These are phyloP conservation scores for Podospora sp. DNA, from an alignment of 495 filamentous ascomycete genomes.

Conservation along the genomic window DNA sequence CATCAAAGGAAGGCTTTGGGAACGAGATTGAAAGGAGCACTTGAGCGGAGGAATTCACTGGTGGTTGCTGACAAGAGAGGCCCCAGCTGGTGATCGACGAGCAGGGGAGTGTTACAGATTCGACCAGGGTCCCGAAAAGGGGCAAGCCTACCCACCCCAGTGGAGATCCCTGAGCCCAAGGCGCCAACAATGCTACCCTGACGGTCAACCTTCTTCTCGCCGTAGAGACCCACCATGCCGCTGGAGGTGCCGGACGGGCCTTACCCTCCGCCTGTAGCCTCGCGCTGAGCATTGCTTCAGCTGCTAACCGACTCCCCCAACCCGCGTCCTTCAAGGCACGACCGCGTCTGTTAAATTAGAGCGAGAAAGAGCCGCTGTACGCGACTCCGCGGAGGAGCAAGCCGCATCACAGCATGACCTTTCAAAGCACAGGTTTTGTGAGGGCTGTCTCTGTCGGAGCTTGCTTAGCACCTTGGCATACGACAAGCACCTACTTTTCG, in stretches of 20 bases:
- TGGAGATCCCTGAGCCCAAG: not conserved
- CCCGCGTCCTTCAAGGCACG: slow-evolving; percentile 14
- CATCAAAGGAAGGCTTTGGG: slow-evolving; percentile 25
- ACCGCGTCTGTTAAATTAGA: slow-evolving; percentile 40
- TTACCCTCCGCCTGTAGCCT: slow-evolving; percentile 13
- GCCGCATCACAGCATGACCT: slow-evolving; percentile 23
- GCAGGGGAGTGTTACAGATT: slow-evolving; percentile 39
- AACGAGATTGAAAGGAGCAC: slow-evolving; percentile 33
- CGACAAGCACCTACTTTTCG: too few species aligned
- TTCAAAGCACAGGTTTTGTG: not conserved
- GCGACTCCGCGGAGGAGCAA: slow-evolving; percentile 17
- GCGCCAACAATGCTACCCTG: slow-evolving; percentile 1
- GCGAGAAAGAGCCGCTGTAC: slow-evolving; percentile 44
- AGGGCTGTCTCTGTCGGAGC: not conserved
- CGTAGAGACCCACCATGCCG: not conserved
- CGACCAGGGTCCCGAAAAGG: slow-evolving; percentile 28
- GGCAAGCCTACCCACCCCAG: slow-evolving; percentile 4
- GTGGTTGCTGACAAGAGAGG: slow-evolving; percentile 13
- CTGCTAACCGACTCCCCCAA: slow-evolving; percentile 16
- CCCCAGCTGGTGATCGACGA: slow-evolving; percentile 33
- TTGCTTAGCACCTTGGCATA: not conserved
- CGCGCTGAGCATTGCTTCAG: slow-evolving; percentile 5
- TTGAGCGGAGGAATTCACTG: slow-evolving; percentile 8
- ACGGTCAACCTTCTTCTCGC: not conserved
- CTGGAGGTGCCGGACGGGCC: not conserved